Conservation (phyloP, 139 green algal species). For the Desmodesmus armatus region DNA sequence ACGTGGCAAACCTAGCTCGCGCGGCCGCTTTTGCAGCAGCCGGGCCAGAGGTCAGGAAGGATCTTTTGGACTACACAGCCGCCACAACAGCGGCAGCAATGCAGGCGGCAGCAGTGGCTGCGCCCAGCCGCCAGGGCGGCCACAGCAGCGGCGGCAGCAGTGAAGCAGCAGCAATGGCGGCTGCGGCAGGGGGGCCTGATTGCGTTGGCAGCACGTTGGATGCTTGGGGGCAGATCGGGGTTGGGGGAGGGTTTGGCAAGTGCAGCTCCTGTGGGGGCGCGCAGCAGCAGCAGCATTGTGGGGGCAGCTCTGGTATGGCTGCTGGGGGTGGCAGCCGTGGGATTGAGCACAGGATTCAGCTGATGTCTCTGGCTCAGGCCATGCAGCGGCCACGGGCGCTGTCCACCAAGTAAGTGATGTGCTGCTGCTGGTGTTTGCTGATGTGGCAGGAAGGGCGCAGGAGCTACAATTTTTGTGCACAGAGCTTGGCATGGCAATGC, state of each 20-base stretch:
- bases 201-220: neutral
- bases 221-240: neutral
- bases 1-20: neutral
- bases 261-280: neutral
- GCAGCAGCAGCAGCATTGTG: constrained; percentile 23
- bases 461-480: too few species aligned
- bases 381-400: neutral
- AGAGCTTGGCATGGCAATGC: too few species aligned
- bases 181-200: neutral
- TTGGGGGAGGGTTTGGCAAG: neutral
- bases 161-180: neutral
- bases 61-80: constrained; percentile 4
- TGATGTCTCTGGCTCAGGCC: constrained; percentile 21
- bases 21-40: constrained; percentile 38
- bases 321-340: neutral
- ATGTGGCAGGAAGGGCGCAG: too few species aligned
- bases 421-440: too few species aligned
- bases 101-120: neutral
- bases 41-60: neutral
- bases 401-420: too few species aligned
- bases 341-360: constrained; percentile 24
- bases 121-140: too few species aligned
- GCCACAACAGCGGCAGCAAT: neutral
- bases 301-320: constrained; percentile 8
- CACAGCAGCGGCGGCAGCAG: neutral